Conservation (phyloP, 2,329 filamentous ascomycete species). For the Fusarium sp. region DNA sequence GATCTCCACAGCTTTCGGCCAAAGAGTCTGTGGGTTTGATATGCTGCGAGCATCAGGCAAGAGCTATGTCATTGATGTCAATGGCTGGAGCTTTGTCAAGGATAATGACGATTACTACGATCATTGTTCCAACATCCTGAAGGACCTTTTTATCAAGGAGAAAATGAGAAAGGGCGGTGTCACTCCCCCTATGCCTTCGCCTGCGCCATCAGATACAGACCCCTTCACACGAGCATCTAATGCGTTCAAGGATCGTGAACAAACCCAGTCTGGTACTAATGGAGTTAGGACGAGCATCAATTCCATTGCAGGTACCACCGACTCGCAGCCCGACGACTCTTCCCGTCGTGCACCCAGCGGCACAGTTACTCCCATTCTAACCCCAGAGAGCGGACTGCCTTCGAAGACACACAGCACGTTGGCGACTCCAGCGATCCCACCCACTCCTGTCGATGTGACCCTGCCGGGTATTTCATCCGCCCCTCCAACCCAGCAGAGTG, state of each 20-base stretch:
- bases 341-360: constrained; percentile 41
- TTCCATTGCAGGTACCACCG: constrained; percentile 31
- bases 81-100: constrained; percentile 99
- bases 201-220: constrained; percentile 57
- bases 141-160: constrained; percentile 87
- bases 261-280: constrained; percentile 24
- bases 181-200: constrained; percentile 63
- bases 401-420: constrained; percentile 51
- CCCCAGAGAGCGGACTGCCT: constrained; percentile 44
- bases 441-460: constrained; percentile 46
- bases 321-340: constrained; percentile 42
- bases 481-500: constrained; percentile 39
- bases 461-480: constrained; percentile 48
- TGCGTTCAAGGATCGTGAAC: constrained; percentile 54
- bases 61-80: constrained; percentile 98
- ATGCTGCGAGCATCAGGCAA: constrained; percentile 86
- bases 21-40: constrained; percentile 96
- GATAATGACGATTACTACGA: constrained; percentile 99
- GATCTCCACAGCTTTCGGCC: constrained; percentile 91
- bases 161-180: constrained; percentile 72
- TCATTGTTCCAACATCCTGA: constrained; percentile 85
- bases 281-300: constrained; percentile 46
- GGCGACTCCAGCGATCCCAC: constrained; percentile 50
- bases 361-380: constrained; percentile 46
- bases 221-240: constrained; percentile 50